These are phyloP conservation scores for Fusarium keratoplasticum DNA, from an alignment of 2,329 filamentous ascomycete genomes.

Conservation along the genomic window DNA sequence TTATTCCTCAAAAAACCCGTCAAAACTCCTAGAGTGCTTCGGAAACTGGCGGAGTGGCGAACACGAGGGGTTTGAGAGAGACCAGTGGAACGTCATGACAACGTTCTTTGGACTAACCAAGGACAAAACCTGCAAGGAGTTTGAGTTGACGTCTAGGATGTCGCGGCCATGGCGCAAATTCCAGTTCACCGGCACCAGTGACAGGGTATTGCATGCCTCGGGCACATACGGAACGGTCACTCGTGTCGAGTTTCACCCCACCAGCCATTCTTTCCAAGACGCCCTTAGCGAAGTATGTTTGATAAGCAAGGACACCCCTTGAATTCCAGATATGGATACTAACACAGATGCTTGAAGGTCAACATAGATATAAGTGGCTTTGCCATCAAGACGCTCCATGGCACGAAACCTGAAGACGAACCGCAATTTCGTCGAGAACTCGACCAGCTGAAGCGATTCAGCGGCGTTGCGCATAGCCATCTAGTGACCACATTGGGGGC, in stretches of 20 bases:
- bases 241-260: not conserved
- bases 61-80: not conserved
- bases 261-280: not conserved
- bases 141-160: not conserved
- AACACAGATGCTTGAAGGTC: not conserved
- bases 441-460: constrained; percentile 9
- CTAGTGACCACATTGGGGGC: constrained; percentile 10
- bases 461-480: not conserved
- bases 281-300: not conserved
- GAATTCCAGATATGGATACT: not conserved
- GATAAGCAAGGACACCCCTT: not conserved
- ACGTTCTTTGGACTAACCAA: not conserved
- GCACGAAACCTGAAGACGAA: not conserved
- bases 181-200: not conserved
- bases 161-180: not conserved
- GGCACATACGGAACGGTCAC: not conserved
- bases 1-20: not conserved
- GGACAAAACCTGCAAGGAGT: not conserved
- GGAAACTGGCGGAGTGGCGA: not conserved
- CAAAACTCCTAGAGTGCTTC: not conserved
- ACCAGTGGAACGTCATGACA: not conserved
- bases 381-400: constrained; percentile 10
- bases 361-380: not conserved
- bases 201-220: too few relatives aligned
- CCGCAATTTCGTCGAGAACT: not conserved